Evolutionary conservation across 257 asterid genomes (phyloP).

Genomic region (Fraxinus quadrangulata): DNA sequence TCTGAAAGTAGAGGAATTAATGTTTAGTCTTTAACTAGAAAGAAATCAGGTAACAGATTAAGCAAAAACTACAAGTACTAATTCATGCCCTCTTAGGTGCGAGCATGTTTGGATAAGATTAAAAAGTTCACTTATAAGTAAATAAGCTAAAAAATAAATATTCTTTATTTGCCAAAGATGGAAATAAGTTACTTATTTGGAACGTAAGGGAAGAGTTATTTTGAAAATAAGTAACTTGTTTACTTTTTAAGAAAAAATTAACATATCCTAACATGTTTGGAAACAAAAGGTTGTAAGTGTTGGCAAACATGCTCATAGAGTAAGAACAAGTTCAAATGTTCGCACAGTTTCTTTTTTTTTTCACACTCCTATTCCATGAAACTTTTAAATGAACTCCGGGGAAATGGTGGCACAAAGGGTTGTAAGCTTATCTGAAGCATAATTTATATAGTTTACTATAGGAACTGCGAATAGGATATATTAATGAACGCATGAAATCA

Average conservation of each 20-base stretch:
- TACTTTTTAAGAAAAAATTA: neutral
- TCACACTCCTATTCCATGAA: neutral
- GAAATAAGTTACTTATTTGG: neutral
- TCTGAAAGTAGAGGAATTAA: conserved; percentile 44
- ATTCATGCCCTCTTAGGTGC: neutral
- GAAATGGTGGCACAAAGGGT: neutral
- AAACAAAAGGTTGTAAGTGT: neutral
- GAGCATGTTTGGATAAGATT: neutral
- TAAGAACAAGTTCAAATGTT: neutral
- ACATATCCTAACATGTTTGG: neutral
- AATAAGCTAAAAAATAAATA: neutral
- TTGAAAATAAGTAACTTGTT: neutral
- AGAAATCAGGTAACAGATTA: neutral
- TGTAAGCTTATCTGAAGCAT: neutral
- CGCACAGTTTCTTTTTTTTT: neutral
- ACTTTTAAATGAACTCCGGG: neutral
- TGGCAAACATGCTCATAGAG: neutral
- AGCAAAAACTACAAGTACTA: conserved; percentile 16
- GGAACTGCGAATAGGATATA: neutral
- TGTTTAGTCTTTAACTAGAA: neutral
- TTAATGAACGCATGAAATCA: neutral
- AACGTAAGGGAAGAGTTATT: neutral
- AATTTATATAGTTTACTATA: neutral
- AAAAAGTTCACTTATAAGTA: neutral
- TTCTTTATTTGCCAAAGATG: neutral